Percentiles rank a stretch among this genome's conserved stretches.
Evolutionary conservation across 805 yeast species (phyloP).

Genomic region (Phaffomyces antillensis): DNA sequence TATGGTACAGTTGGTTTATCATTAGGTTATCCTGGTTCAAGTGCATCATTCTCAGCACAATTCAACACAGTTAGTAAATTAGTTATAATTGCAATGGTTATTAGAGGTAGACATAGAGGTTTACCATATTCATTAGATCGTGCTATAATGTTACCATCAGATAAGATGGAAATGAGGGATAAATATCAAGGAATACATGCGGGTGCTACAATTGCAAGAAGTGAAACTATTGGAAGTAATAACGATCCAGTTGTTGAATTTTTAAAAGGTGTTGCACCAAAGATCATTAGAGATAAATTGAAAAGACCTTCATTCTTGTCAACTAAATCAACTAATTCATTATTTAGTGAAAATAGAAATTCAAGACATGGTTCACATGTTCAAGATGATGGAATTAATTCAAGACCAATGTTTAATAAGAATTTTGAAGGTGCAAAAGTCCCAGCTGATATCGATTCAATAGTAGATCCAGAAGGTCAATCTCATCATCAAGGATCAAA

Average conservation of each 20-base stretch:
- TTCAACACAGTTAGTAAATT: constrained; percentile 72
- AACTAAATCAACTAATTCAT: background rate
- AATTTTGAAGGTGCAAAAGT: too few relatives aligned
- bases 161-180: constrained; percentile 56
- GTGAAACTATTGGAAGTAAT: constrained; percentile 18
- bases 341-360: background rate
- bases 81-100: constrained; percentile 81
- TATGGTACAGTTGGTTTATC: constrained; percentile 96
- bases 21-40: constrained; percentile 65
- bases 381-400: too few relatives aligned
- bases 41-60: constrained; percentile 66
- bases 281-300: constrained; percentile 16
- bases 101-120: constrained; percentile 96
- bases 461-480: too few relatives aligned
- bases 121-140: constrained; percentile 89
- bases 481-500: too few relatives aligned
- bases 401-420: too few relatives aligned
- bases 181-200: constrained; percentile 28
- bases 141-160: constrained; percentile 82
- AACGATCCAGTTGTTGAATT: constrained; percentile 23
- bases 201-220: constrained; percentile 9
- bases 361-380: background rate
- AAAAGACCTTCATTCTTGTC: constrained; percentile 19
- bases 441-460: background rate
- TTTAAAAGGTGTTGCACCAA: constrained; percentile 24